These are phyloP conservation scores for Sordaria brevicollis DNA, from an alignment of 495 filamentous ascomycete species.

Conservation along the genomic window DNA sequence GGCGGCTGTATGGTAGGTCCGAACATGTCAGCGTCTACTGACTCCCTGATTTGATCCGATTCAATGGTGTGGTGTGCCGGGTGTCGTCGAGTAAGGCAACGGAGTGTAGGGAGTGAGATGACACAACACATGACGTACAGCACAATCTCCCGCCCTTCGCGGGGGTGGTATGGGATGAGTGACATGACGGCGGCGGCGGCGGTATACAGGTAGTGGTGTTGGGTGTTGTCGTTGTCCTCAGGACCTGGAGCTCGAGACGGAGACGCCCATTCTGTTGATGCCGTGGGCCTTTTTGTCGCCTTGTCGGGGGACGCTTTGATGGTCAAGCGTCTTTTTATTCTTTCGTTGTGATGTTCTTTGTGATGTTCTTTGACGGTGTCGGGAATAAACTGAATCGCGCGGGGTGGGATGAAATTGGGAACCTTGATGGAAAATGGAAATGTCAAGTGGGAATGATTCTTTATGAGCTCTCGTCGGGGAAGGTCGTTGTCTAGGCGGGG, in stretches of 20 bases:
- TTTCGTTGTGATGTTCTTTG: not conserved
- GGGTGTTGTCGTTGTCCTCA: too few species aligned
- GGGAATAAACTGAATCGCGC: not conserved
- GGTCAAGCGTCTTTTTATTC: not conserved
- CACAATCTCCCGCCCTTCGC: conserved; percentile 52
- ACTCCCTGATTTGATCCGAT: not conserved
- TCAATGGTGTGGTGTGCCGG: not conserved
- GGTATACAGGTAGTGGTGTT: not conserved
- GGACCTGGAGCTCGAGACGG: not conserved
- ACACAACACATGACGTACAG: conserved; percentile 44
- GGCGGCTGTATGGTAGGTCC: conserved; percentile 53
- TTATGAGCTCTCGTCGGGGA: not conserved
- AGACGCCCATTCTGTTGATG: conserved; percentile 9
- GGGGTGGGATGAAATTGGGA: not conserved
- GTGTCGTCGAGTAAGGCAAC: not conserved
- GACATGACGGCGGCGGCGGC: conserved; percentile 35
- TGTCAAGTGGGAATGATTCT: not conserved
- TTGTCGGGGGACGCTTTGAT: not conserved
- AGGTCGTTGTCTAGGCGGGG: not conserved
- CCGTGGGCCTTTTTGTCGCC: not conserved
- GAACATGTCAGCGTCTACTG: not conserved
- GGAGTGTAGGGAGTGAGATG: not conserved
- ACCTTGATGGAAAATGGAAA: not conserved
- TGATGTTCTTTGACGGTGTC: not conserved
- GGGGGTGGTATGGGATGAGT: conserved; percentile 51